These are phyloP conservation scores for Pseudocercospora fuligena DNA, from an alignment of 2,329 filamentous ascomycete species.

Conservation along the genomic window DNA sequence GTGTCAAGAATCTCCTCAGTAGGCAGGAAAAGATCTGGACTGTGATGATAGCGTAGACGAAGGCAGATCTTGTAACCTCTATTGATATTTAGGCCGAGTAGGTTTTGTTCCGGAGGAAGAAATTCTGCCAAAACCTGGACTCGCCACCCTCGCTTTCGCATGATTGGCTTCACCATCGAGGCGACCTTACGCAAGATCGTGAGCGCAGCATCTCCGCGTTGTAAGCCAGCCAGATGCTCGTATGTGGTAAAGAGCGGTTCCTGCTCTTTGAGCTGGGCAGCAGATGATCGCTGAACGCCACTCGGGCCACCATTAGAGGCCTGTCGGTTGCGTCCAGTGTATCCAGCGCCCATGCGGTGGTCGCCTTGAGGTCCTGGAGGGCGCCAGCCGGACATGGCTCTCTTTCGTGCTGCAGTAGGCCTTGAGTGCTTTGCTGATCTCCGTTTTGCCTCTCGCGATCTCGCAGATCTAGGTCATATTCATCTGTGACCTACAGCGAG, in stretches of 20 bases:
- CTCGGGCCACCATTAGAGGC: conserved; percentile 39
- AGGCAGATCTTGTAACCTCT: conserved; percentile 78
- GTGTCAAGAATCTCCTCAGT: conserved; percentile 84
- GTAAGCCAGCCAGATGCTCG: conserved; percentile 54
- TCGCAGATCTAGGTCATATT: not conserved
- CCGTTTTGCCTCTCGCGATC: not conserved
- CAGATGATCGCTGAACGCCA: conserved; percentile 40
- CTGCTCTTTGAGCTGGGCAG: conserved; percentile 49
- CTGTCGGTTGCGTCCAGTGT: conserved; percentile 32
- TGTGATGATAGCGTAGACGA: conserved; percentile 75
- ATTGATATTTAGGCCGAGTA: conserved; percentile 82
- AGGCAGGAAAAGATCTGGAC: conserved; percentile 76
- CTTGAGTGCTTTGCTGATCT: not conserved
- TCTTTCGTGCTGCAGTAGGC: not conserved
- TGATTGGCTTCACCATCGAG: conserved; percentile 91
- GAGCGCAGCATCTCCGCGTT: conserved; percentile 52
- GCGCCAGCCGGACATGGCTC: conserved; percentile 27
- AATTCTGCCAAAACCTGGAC: conserved; percentile 84
- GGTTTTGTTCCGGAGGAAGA: conserved; percentile 72
- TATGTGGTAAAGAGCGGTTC: conserved; percentile 56
- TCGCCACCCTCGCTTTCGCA: conserved; percentile 82
- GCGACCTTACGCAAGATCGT: conserved; percentile 76
- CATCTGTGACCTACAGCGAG: not conserved
- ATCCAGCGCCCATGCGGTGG: conserved; percentile 25
- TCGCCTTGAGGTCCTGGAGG: conserved; percentile 25